Base-by-base conservation (phyloP, 345 rosid species). In the Hirschfeldia incana region DNA sequence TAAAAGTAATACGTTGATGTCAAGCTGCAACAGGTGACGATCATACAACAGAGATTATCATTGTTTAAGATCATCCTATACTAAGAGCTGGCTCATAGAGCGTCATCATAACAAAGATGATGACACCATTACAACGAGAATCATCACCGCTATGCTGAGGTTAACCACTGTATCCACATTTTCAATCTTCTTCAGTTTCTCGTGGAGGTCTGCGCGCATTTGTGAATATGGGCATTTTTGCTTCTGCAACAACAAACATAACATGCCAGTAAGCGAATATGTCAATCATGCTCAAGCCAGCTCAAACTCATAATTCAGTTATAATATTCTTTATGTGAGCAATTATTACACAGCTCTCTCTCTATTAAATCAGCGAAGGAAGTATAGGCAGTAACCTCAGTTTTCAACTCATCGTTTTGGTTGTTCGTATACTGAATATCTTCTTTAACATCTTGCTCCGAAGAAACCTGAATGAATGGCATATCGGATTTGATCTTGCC, bases 81-180 rank as follows among this genome's bases (percentile, higher is more conserved):
- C 16, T 59, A 42, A 61, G 69, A 76, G 28, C 62, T 69, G 44
- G 75, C 39, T 77, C 70, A 46, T 4, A 33, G 11, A 62, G 26
- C 58, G 44, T 74, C 79, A 63, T 46, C 62, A 26, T 65, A 80
- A 37, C 73, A 76, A 65, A 26, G 68, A 75, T 46, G 83, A 75
- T 28, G 83, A 76, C 1, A 76, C 30, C 58, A 65, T 13, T 70
- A 65, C 83, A 65, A 65, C 28, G 17, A 80, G 78, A 84, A 91
- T 63, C 91, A 91, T 89, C 60, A 84, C 73, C 9, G 80, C 71
- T 83, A 94, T 72, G 72, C 97, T 90, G 55, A 83, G 88, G 67
- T 85, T 85, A 74, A 91, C 88, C 71, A 91, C 76, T 53, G 83
- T 77, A 77, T 94, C 97, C 0, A 76, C 78, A 68, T 88, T 81